phyloP scores from a whole-genome alignment of 225 moss, liverwort and hornwort species.

The Pseudoscleropodium purum region DNA sequence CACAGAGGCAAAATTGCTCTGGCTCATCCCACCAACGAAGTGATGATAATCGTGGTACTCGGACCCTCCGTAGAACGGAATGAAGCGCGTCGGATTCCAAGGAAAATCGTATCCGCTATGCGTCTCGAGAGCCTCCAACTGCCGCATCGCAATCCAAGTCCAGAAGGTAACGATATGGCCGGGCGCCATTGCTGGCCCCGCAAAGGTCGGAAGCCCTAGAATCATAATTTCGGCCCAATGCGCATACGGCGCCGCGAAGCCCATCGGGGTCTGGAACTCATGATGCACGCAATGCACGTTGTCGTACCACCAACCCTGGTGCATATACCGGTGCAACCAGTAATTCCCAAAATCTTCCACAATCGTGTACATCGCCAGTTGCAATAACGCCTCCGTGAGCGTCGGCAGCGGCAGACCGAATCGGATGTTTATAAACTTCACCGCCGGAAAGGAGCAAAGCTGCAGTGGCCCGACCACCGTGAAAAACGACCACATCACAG shows the following conservation, averaged over 20 bases:
- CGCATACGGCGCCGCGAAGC: conserved; percentile 53
- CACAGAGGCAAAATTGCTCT: conserved; percentile 54
- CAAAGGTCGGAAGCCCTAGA: conserved; percentile 40
- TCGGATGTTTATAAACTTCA: conserved; percentile 30
- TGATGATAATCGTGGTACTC: conserved; percentile 62
- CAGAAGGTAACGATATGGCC: conserved; percentile 41
- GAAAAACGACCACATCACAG: conserved; percentile 56
- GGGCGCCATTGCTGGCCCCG: conserved; percentile 42
- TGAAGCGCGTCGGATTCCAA: conserved; percentile 32
- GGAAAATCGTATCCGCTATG: conserved; percentile 56
- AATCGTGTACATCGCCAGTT: conserved; percentile 14
- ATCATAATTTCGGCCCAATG: conserved; percentile 51
- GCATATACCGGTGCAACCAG: conserved; percentile 50
- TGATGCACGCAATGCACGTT: conserved; percentile 38
- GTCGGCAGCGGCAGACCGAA: conserved; percentile 39
- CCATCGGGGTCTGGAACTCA: conserved; percentile 35
- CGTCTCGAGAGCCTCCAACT: conserved; percentile 51
- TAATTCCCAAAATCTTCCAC: conserved; percentile 50
- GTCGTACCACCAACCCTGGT: conserved; percentile 55
- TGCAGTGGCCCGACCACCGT: conserved; percentile 74
- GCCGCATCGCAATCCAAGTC: conserved; percentile 48
- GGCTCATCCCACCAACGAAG: conserved; percentile 48
- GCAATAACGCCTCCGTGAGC: conserved; percentile 9
- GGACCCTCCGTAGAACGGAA: conserved; percentile 55
- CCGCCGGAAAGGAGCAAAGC: conserved; percentile 53